Base-by-base conservation (phyloP, 805 yeast genomes). In the Maudiozyma pseudohumilis region DNA sequence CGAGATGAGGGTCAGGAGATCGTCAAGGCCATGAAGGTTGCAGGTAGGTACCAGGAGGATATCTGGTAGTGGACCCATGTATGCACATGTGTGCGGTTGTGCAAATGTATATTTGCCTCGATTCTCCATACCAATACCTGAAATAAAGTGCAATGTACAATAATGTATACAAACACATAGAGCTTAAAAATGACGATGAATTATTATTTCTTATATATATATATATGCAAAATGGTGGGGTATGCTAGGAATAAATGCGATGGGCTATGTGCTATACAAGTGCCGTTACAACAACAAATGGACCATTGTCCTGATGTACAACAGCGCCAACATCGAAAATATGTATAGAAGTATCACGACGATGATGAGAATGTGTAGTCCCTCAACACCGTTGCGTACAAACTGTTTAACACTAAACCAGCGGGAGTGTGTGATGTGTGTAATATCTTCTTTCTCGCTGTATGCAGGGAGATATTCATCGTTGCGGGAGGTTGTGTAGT, bases 21-120 rank as follows among this genome's bases (percentile, higher is more conserved):
- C 53, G 71, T 86, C 42, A 83, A 85, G 65, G 72, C 78, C 45
- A 72, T 82, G 65, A 84, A 83, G 60, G 76, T 84, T 19, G 79
- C 81, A 50, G 89, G 88, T 58, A 76, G 80, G 63, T 89, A 87
- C 61, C 98, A 89, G 66, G 97, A 92, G 65, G 98, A 89, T 69
- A 95, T 89, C 11, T 89, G 98, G 98, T 89, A 67, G 25, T 23
- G 13, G 20, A n/a, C n/a, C n/a, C n/a, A n/a, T n/a, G 21, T n/a
- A n/a, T n/a, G n/a, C n/a, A n/a, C n/a, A n/a, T n/a, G n/a, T n/a
- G n/a, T n/a, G n/a, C n/a, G n/a, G 12, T 29, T 15, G 8, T 12
- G 18, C 12, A 29, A 6, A 29, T 13, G 6, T n/a, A 17, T 15
- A 15, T 6, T 29, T n/a, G 16, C 17, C 16, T 29, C 6, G 12